A percentile compares a stretch with the other conserved stretches of the same genome.
phyloP scores from a whole-genome alignment of 148 eudicot species.

The Camellia lanceoleosa region DNA sequence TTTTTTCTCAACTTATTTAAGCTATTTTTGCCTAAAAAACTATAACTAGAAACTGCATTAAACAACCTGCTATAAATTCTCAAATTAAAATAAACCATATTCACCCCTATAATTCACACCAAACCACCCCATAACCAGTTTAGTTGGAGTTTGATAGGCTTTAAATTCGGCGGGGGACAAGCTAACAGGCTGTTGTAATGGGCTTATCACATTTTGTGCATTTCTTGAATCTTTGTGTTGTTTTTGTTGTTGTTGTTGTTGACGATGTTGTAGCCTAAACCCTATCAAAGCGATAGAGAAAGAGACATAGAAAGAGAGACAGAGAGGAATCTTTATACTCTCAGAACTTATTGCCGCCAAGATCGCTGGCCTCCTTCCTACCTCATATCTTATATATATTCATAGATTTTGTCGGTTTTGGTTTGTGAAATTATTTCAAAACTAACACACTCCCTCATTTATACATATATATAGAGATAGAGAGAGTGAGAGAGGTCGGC shows the following conservation, averaged over 20 bases:
- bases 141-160: not conserved
- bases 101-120: no score
- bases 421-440: not conserved
- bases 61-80: no score
- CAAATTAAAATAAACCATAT: no score
- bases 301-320: no score
- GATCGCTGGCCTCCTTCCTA: not conserved
- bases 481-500: not conserved
- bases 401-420: not conserved
- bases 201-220: not conserved
- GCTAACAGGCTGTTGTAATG: not conserved
- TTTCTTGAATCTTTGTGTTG: not conserved
- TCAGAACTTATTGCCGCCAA: not conserved
- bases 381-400: not conserved
- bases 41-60: no score
- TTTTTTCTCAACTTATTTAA: no score
- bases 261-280: not conserved
- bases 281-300: not conserved
- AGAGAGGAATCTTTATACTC: conserved; percentile 2
- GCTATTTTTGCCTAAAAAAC: no score
- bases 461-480: no score
- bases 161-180: not conserved
- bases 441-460: no score
- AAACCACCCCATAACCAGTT: no score
- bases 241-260: no score